Evolutionary conservation across 106 monocot genomes (phyloP).

Genomic region (Agapanthus africanus): DNA sequence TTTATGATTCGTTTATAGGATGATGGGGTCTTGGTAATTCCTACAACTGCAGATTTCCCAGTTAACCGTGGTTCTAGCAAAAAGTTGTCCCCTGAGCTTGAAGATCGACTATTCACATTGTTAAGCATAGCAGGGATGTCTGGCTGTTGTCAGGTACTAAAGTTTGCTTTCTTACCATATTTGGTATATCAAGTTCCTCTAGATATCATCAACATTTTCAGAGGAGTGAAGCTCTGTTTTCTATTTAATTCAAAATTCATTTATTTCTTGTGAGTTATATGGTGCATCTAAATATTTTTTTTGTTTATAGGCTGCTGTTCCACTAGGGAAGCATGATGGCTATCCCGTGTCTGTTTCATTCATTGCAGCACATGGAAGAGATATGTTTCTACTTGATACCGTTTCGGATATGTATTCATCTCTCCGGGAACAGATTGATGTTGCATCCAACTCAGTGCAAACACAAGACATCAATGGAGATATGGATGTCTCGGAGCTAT

Average conservation of each 20-base stretch:
- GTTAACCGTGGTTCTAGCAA: conserved; percentile 44
- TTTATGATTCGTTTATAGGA: conserved; percentile 42
- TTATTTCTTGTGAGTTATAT: neutral
- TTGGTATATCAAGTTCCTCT: neutral
- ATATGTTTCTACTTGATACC: conserved; percentile 89
- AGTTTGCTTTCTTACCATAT: neutral
- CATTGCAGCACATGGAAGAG: conserved; percentile 81
- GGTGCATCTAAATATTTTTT: conserved; percentile 3
- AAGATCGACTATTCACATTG: conserved; percentile 43
- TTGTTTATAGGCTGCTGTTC: conserved; percentile 46
- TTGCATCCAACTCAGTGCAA: conserved; percentile 48
- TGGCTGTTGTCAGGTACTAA: conserved; percentile 81
- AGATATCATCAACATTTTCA: neutral
- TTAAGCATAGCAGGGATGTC: conserved; percentile 83
- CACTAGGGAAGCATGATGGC: conserved; percentile 71
- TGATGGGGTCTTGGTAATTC: conserved; percentile 81
- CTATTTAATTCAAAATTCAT: neutral
- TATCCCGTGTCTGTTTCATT: conserved; percentile 72
- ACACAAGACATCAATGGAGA: conserved; percentile 55
- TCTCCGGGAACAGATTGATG: conserved; percentile 63
- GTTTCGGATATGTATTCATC: conserved; percentile 68
- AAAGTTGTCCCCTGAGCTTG: conserved; percentile 44
- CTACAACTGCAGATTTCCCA: conserved; percentile 64
- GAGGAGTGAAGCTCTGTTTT: neutral
- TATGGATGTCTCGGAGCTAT: conserved; percentile 60